Percentiles rank a stretch among this genome's conserved stretches.
Conservation (phyloP, 768 basidiomycete genomes). For the Podaxis sp. region DNA sequence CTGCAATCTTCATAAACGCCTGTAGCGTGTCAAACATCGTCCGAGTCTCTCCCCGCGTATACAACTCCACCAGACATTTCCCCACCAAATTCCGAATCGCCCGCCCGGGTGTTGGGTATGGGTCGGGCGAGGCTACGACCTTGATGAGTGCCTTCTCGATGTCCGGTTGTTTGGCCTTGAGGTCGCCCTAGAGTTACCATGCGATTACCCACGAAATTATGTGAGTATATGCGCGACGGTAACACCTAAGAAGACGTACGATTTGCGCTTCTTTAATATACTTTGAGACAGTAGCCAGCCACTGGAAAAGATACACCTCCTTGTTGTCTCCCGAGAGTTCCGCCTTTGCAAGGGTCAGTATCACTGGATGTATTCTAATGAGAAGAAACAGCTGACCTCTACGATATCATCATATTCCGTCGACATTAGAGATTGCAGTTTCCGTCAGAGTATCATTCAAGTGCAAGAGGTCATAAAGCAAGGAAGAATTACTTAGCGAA, state of each 20-base stretch:
- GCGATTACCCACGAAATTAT: no score
- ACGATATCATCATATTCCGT: constrained; percentile 12
- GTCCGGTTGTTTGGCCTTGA: constrained; percentile 62
- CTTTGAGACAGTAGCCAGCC: constrained; percentile 70
- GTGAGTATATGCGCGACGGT: not conserved
- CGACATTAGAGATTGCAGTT: not conserved
- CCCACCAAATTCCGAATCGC: constrained; percentile 79
- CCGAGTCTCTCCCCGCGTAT: constrained; percentile 79
- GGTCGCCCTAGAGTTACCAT: constrained; percentile 46
- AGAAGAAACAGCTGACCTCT: constrained; percentile 2
- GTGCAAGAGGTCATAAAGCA: not conserved
- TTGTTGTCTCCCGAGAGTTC: constrained; percentile 73
- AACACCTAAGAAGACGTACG: constrained; percentile 33
- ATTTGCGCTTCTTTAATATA: constrained; percentile 46
- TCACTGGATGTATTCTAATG: not conserved
- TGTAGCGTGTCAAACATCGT: constrained; percentile 87
- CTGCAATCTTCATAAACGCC: constrained; percentile 68
- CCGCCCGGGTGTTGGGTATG: constrained; percentile 83
- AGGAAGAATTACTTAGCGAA: no score
- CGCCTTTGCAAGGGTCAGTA: constrained; percentile 38
- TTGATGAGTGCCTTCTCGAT: constrained; percentile 68
- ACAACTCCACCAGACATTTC: constrained; percentile 72
- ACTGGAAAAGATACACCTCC: constrained; percentile 83
- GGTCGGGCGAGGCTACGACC: constrained; percentile 60
- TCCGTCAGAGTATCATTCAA: not conserved